Evolutionary conservation across 1,284 basidiomycete species (phyloP).

Genomic region (Xerocomus nothofagi): DNA sequence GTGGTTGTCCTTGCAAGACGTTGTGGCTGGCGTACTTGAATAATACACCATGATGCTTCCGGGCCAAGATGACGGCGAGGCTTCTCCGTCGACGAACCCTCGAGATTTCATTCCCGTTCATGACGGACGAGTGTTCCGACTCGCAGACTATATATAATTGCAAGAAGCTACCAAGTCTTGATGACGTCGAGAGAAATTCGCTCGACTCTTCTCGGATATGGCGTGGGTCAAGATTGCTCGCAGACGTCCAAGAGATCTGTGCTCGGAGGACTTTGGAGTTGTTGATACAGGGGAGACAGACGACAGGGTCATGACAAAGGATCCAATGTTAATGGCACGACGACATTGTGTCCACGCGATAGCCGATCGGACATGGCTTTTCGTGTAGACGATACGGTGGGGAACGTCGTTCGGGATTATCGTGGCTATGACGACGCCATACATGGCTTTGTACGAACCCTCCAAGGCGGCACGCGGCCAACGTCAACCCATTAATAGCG

Average conservation of each 20-base stretch:
- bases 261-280: not conserved
- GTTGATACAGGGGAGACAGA: not conserved
- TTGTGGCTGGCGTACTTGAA: too few species aligned
- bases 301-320: not conserved
- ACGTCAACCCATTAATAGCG: too few species aligned
- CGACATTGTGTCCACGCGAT: not conserved
- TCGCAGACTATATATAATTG: too few species aligned
- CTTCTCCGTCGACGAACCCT: too few species aligned
- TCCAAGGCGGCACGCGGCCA: not conserved
- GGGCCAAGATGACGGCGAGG: too few species aligned
- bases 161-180: not conserved
- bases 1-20: too few species aligned
- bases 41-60: too few species aligned
- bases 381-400: too few species aligned
- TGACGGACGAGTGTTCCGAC: too few species aligned
- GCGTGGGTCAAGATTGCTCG: not conserved
- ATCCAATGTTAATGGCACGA: not conserved
- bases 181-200: not conserved
- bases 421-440: not conserved
- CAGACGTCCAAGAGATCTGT: not conserved
- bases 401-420: too few species aligned
- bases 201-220: not conserved
- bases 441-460: not conserved
- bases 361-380: not conserved
- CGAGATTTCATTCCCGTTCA: too few species aligned